A percentile compares a stretch with the other conserved stretches of the same genome.
Conservation (phyloP, 208 protist genomes). For the Leishmania turanica region DNA sequence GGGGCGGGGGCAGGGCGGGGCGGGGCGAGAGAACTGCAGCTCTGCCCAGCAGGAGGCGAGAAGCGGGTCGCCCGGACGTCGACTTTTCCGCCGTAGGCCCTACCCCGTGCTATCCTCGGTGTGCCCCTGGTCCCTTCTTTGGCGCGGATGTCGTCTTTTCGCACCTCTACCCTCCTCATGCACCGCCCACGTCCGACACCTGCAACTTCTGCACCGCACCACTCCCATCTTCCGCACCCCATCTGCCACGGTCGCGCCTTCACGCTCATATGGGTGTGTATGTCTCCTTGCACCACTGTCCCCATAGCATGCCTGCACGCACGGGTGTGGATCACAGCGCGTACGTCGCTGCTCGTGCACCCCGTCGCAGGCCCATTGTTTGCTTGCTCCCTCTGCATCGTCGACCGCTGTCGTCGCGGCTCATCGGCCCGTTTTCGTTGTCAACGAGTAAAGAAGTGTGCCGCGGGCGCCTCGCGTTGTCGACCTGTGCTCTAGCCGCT, state of each 20-base stretch:
- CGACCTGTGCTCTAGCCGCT: too few species aligned
- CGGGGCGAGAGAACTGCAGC: neutral
- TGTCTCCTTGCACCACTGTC: neutral
- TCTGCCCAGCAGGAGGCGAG: neutral
- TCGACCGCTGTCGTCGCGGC: neutral
- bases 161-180: neutral
- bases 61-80: neutral
- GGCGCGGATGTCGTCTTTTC: neutral
- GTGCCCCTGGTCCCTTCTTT: neutral
- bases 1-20: neutral
- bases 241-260: neutral
- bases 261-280: neutral
- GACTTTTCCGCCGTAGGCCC: neutral
- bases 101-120: neutral
- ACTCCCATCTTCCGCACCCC: neutral
- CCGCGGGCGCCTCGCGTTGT: too few species aligned
- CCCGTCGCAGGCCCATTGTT: neutral
- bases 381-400: neutral
- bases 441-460: neutral
- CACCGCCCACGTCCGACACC: neutral
- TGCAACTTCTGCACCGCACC: neutral
- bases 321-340: too few species aligned
- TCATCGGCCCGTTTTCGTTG: neutral
- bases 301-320: neutral
- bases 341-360: neutral